Evolutionary conservation across 192 early-diverging fungal species (phyloP), one percentile per base, ranked within the genome.

Genomic region (Diversispora epigaea): DNA sequence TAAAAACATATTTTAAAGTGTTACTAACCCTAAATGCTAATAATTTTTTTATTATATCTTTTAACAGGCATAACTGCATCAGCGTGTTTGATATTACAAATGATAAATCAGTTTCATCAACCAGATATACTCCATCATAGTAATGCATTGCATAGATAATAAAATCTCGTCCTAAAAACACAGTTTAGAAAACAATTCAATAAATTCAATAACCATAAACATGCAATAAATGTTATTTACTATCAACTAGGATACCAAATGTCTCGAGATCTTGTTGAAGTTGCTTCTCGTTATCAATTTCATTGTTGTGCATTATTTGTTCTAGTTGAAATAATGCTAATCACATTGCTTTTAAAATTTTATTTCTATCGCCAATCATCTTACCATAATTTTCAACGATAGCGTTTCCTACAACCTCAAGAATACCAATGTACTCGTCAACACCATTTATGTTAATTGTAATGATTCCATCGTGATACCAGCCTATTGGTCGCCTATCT

Each of bases 21-120:
- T 40, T 17, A 71, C 32, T 68, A 50, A 52, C 47, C 19, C 69
- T 71, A 57, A 71, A 55, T 71, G 4, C 8, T 19, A 40, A 71
- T 43, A 71, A 44, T 58, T 71, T 71, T 71, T 58, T 57, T 57
- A n/a, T 50, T 71, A 68, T n/a, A 1, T 71, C 69, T 57, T 71
- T 21, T 57, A 71, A 14, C 56, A 71, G 25, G 21, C 8, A 71
- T 57, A 71, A 71, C 44, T 58, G 69, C 39, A 43, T 57, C 52
- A 14, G 69, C 0, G 39, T 68, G 21, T 68, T 47, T 9, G 66
- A 47, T 19, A 68, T 68, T 68, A 50, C 19, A 12, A 50, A 68
- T 4, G 47, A 68, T 7, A 68, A 21, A 32, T 41, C 41, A 25
- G n/a, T 71, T 57, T 71, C 56, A 41, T 71, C 54, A 57, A 71